These are phyloP conservation scores for Acacia concinna DNA, from an alignment of 331 rosid species.

Conservation along the genomic window DNA sequence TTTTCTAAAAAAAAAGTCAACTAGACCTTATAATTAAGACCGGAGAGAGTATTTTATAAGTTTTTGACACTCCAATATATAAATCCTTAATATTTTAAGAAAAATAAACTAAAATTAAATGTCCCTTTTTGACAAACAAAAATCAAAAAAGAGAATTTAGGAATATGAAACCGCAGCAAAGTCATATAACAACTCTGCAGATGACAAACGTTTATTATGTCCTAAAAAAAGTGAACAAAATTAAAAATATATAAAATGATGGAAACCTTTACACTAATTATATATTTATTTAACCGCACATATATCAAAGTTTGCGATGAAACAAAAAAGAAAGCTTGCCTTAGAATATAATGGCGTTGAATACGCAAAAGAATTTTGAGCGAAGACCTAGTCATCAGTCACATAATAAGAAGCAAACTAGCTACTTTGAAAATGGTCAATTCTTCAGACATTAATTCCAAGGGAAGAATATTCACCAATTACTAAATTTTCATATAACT, in stretches of 20 bases:
- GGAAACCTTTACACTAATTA: background rate
- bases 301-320: background rate
- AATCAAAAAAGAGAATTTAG: background rate
- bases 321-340: background rate
- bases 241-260: background rate
- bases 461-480: too few relatives aligned
- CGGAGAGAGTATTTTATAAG: background rate
- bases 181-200: background rate
- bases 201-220: background rate
- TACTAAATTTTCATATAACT: background rate
- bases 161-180: background rate
- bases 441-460: background rate
- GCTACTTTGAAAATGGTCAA: background rate
- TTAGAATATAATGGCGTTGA: background rate
- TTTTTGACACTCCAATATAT: background rate
- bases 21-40: too few relatives aligned
- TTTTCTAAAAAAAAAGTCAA: too few relatives aligned
- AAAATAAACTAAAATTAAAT: background rate
- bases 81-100: background rate
- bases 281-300: background rate
- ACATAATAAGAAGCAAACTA: background rate
- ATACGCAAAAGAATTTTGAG: background rate
- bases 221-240: background rate
- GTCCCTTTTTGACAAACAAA: background rate
- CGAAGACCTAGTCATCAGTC: constrained; percentile 14